Evolutionary conservation across 208 protist genomes (phyloP), one percentile per base, ranked within the genome.

Genomic region (Wallacemonas rigidus): DNA sequence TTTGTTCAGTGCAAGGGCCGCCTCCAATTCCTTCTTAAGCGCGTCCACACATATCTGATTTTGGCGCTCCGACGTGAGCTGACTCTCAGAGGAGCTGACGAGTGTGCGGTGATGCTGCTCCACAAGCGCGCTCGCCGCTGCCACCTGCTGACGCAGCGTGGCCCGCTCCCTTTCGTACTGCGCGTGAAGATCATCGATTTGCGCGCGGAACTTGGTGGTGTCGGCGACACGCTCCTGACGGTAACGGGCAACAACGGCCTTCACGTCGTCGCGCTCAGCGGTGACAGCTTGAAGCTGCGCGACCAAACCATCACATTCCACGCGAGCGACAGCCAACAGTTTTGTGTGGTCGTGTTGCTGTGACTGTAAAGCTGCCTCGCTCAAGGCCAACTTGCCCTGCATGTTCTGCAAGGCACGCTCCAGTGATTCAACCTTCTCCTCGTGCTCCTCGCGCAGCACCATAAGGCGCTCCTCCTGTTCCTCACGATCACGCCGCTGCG

Each of bases 21-120:
- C 92, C 61, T 95, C 82, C 65, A 95, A 74, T 72, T 97, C 86
- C n/a, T 78, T 75, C 69, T 90, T 72, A 55, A 93, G 72, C 26
- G 69, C 68, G 5, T 82, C 71, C 60, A 88, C 82, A 61, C 76
- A 76, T 1, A 81, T 62, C 40, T 76, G 70, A 60, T 83, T 72
- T 17, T 83, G 79, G 11, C 81, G 82, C 74, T 80, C 78, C 36
- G 70, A 74, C n/a, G 75, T 62, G 3, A 94, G 85, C 43, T 87
- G 87, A 26, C 72, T 68, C 45, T 91, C 87, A 9, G 77, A 60
- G 12, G 60, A 65, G 7, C 41, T 65, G 36, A 65, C 60, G 7
- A 91, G 77, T 11, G 76, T 74, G 55, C 82, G 70, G 26, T 74
- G 80, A 8, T 77, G 78, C 72, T 89, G 83, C 58, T 86, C 80